phyloP scores from a whole-genome alignment of 108 stramenopile genomes.

The Nitzschia sp. region DNA sequence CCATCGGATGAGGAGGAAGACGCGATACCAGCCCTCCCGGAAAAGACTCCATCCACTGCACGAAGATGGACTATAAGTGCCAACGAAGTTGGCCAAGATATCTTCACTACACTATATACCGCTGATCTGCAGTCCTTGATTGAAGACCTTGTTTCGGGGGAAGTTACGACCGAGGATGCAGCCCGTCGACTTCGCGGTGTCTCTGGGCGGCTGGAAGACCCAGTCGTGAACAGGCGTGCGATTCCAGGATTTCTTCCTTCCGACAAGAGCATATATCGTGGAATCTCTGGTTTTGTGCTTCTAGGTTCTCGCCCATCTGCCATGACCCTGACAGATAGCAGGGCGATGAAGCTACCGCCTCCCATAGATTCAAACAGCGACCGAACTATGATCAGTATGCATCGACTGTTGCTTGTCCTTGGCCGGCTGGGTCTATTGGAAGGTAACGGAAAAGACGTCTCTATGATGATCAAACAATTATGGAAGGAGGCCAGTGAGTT shows the following conservation, averaged over 20 bases:
- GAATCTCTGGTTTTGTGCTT: constrained; percentile 57
- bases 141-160: constrained; percentile 47
- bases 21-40: neutral
- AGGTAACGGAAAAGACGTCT: constrained; percentile 20
- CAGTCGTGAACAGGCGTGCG: constrained; percentile 67
- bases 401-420: constrained; percentile 54
- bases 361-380: constrained; percentile 56
- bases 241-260: constrained; percentile 79
- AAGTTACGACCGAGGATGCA: constrained; percentile 45
- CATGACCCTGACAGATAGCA: constrained; percentile 68
- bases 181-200: constrained; percentile 47
- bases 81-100: constrained; percentile 30
- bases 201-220: constrained; percentile 40
- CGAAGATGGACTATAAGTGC: constrained; percentile 49
- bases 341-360: constrained; percentile 63
- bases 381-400: constrained; percentile 65
- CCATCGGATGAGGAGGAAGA: neutral
- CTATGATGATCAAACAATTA: constrained; percentile 39
- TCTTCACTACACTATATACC: constrained; percentile 77
- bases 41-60: constrained; percentile 33
- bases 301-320: constrained; percentile 72
- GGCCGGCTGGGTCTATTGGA: constrained; percentile 36
- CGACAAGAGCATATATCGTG: constrained; percentile 69
- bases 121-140: constrained; percentile 64
- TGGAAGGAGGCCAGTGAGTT: constrained; percentile 50